Base-by-base conservation (phyloP, 495 filamentous ascomycete species). In the Bacidia rubella region DNA sequence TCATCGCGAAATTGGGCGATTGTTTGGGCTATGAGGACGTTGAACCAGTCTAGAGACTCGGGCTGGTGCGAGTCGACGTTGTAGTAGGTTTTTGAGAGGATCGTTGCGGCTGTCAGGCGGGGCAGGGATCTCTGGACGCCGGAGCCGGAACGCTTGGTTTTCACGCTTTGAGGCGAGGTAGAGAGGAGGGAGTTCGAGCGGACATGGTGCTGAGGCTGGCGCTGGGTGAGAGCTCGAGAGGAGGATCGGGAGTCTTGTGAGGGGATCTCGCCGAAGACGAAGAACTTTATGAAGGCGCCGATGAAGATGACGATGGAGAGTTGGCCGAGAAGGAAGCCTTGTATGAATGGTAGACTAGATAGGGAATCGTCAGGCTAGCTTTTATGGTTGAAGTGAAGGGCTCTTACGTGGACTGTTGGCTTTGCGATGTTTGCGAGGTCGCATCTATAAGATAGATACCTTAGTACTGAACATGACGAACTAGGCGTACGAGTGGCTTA, bases 11-110 rank as follows among this genome's bases (percentile, higher is more conserved):
- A 89, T 62, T 97, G 93, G 2, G 93, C 90, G 49, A 98, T 90
- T 0, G 93, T 93, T 70, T 98, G 92, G 5, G 92, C 93, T 50
- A 97, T 82, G 52, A 98, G 74, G 22, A 98, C 92, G 66, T 98
- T 98, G 74, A 98, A 97, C 92, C 92, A 98, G 64, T 98, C 92
- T 57, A 98, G 70, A n/a, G 83, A 88, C 68, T 98, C 92, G n/a
- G 92, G 93, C 66, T 95, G 90, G 64, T 98, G 92, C 39, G 84
- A 86, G 53, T 90, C 80, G 49, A 94, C 87, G 68, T 92, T 95
- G 70, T 98, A 98, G 71, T 97, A 98, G 17, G 92, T 98, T 66
- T 98, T 98, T 54, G 79, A 79, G 15, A 98, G 78, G 44, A 98
- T 95, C 2, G 87, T 89, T n/a, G 80, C 80, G 9, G 87, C 93